Conservation (phyloP, 129 eudicot species). For the Flaveria ramosissima region DNA sequence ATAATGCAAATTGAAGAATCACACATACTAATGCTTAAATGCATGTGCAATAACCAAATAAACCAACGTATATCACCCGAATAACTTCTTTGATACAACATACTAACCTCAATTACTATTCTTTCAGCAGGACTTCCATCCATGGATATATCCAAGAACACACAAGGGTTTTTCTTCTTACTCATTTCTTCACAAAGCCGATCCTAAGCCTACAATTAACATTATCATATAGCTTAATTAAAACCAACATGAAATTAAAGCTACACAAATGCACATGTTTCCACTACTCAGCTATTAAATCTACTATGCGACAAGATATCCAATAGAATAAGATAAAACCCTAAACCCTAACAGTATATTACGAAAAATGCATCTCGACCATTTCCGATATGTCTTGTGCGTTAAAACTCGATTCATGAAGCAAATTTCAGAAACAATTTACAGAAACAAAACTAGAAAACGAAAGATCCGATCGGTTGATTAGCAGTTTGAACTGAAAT, state of each 20-base stretch:
- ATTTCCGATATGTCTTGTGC: neutral
- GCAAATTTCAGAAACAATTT: neutral
- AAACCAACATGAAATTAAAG: neutral
- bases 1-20: neutral
- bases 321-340: constrained; percentile 3
- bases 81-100: neutral
- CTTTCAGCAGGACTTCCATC: constrained; percentile 61
- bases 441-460: neutral
- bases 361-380: neutral
- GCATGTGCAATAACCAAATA: neutral
- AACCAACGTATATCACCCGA: neutral
- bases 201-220: constrained; percentile 22
- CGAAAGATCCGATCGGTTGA: constrained; percentile 9
- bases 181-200: constrained; percentile 48
- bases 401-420: neutral
- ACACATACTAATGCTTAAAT: neutral
- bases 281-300: neutral
- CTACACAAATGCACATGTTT: too few species aligned
- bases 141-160: constrained; percentile 73
- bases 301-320: neutral
- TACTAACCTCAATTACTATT: constrained; percentile 70
- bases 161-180: constrained; percentile 76
- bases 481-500: constrained; percentile 2
- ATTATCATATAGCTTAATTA: constrained; percentile 3
- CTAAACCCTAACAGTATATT: constrained; percentile 32